Conservation (phyloP, 1,284 basidiomycete genomes). For the Psilocybe mexicana region DNA sequence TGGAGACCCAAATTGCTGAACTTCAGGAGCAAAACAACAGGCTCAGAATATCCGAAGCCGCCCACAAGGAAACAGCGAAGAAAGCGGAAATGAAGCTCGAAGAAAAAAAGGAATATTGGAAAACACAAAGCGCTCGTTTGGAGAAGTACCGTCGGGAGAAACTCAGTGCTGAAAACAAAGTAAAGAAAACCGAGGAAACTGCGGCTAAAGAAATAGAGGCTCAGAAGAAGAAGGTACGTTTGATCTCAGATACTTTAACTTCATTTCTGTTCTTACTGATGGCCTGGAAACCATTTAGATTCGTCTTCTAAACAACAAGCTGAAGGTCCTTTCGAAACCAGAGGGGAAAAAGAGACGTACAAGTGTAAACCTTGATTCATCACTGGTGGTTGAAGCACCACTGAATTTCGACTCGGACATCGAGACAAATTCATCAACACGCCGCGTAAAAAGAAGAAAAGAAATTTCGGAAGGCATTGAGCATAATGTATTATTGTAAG, state of each 20-base stretch:
- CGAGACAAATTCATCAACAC: background rate
- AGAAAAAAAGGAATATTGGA: background rate
- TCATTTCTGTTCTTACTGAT: background rate
- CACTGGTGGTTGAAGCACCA: slow-evolving; percentile 5
- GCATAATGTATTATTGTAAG: background rate
- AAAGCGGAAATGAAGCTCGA: background rate
- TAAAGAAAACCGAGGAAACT: background rate
- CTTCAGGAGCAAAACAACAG: background rate
- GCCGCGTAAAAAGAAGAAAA: background rate
- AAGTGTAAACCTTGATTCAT: background rate
- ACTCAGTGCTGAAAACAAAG: background rate
- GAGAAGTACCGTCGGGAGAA: background rate
- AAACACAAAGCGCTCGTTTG: slow-evolving; percentile 3
- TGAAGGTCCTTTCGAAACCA: slow-evolving; percentile 3
- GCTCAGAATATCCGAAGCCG: background rate
- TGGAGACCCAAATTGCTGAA: background rate
- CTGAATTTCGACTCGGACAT: background rate
- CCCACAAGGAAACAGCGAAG: background rate
- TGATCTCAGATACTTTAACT: background rate
- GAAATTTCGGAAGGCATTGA: background rate
- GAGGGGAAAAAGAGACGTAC: background rate
- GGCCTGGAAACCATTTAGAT: background rate
- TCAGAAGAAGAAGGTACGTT: background rate
- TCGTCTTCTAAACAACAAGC: slow-evolving; percentile 1
- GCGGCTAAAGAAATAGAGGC: background rate